Percentiles rank a stretch among this genome's conserved stretches.
These are phyloP conservation scores for Decorospora gaudefroyi DNA, from an alignment of 2,329 filamentous ascomycete species.

Conservation along the genomic window DNA sequence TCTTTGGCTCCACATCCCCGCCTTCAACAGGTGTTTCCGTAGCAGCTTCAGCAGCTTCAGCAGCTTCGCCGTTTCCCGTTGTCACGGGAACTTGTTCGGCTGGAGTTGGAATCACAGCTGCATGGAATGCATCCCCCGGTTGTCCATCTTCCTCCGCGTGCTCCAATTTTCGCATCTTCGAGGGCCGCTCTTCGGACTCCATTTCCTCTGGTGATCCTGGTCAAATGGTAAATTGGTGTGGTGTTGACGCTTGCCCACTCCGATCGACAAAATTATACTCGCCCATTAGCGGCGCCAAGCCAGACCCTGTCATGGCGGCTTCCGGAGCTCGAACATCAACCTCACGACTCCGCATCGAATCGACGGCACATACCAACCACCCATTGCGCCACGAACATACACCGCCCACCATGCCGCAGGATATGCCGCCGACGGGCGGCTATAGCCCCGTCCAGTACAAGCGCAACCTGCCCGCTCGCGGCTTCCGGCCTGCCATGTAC, in stretches of 20 bases:
- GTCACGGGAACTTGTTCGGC: slow-evolving; percentile 18
- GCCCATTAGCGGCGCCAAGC: slow-evolving; percentile 37
- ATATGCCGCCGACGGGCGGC: slow-evolving; percentile 93
- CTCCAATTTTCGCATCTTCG: slow-evolving; percentile 60
- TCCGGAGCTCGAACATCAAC: slow-evolving; percentile 30
- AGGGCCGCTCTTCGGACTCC: slow-evolving; percentile 60
- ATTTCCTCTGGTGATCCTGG: slow-evolving; percentile 44
- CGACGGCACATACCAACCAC: slow-evolving; percentile 27
- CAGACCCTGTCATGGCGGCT: slow-evolving; percentile 27
- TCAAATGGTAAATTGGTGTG: slow-evolving; percentile 1
- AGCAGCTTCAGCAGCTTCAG: slow-evolving; percentile 1
- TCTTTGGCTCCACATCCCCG: slow-evolving; percentile 26
- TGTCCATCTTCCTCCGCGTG: slow-evolving; percentile 30
- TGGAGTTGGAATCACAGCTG: slow-evolving; percentile 16
- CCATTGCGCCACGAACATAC: slow-evolving; percentile 36
- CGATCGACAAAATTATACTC: slow-evolving; percentile 38
- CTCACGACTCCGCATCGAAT: slow-evolving; percentile 37
- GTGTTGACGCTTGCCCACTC: slow-evolving; percentile 23
- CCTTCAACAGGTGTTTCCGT: slow-evolving; percentile 9
- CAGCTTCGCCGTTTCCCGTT: slow-evolving; percentile 17
- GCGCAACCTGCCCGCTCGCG: slow-evolving; percentile 89
- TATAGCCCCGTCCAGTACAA: slow-evolving; percentile 98
- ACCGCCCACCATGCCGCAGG: slow-evolving; percentile 79
- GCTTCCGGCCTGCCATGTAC: slow-evolving; percentile 82
- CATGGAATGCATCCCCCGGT: slow-evolving; percentile 11